Percentiles rank a stretch among this genome's conserved stretches.
Conservation (phyloP, 2,329 filamentous ascomycete genomes). For the Aotearoamyces nothofagi region DNA sequence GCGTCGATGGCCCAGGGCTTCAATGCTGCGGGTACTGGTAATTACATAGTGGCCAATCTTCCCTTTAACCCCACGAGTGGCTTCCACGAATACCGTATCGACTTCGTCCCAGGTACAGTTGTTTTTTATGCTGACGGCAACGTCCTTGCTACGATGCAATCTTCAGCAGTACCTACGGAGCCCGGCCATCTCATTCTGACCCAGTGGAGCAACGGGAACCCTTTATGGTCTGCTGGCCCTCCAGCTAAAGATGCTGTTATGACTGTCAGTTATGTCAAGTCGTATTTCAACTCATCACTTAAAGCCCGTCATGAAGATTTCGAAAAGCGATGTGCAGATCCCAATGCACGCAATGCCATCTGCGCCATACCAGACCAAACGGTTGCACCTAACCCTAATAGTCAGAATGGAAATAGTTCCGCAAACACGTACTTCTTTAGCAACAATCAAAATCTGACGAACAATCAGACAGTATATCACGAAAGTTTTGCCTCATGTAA, state of each 20-base stretch:
- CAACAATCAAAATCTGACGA: constrained; percentile 27
- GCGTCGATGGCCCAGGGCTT: constrained; percentile 41
- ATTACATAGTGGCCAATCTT: constrained; percentile 40
- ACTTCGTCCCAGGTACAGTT: constrained; percentile 49
- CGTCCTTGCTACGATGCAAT: constrained; percentile 39
- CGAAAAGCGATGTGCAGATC: constrained; percentile 25
- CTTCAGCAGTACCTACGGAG: constrained; percentile 37
- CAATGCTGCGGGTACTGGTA: constrained; percentile 43
- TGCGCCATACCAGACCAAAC: constrained; percentile 34
- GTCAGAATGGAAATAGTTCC: constrained; percentile 13
- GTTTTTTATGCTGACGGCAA: constrained; percentile 54
- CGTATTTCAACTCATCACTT: constrained; percentile 62
- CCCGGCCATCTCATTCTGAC: constrained; percentile 55
- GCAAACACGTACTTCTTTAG: constrained; percentile 33
- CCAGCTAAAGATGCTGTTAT: constrained; percentile 45
- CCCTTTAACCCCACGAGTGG: constrained; percentile 48
- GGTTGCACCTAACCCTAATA: constrained; percentile 16
- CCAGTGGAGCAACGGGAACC: constrained; percentile 68
- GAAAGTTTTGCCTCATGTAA: constrained; percentile 5
- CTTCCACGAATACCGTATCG: constrained; percentile 70
- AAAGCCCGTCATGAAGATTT: constrained; percentile 22
- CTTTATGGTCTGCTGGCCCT: constrained; percentile 56
- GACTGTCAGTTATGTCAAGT: constrained; percentile 55
- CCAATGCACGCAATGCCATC: constrained; percentile 22
- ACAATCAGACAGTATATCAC: constrained; percentile 29